Base-by-base conservation (phyloP, 108 stramenopile species). In the Skeletonema costatum region DNA sequence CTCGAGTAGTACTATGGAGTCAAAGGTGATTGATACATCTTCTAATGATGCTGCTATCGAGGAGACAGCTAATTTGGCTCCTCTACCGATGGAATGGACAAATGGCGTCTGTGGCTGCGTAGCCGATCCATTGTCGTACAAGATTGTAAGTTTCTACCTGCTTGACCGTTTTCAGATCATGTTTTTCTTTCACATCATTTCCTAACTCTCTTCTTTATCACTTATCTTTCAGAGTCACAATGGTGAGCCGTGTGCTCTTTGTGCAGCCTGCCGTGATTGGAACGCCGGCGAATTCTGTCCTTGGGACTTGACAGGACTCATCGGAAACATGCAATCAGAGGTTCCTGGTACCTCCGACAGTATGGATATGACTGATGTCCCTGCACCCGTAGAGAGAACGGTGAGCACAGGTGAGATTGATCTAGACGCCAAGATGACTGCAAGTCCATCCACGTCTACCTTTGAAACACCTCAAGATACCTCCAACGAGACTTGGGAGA, bases 241-340 rank as follows among this genome's bases (percentile, higher is more conserved):
- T 41, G 67, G 29, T 50, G 69, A 66, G 53, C 80, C 70, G 25
- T 81, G 80, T 30, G 74, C 80, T 38, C 80, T 81, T 10, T 81
- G 80, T 56, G 74, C 80, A 3, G 80, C 80, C 32, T 81, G 80
- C 19, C 80, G 80, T 29, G 80, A 81, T 58, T 81, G 80, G 80
- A 81, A 81, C 70, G 56, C 68, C 10, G 80, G 80, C 21, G 80
- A 81, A 61, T 81, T 81, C 70, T 81, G 80, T 44, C 80, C 80
- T 30, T 81, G 80, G 80, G 80, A 81, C 35, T 74, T 81, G 53
- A 56, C 53, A 56, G 53, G 53, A 8, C 5, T 56, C 25, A 56
- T 56, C 4, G 53, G 53, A 25, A 56, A 56, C 25, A 56, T 56
- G 4, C 53, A 56, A 7, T 25, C 53, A 56, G 53, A 56, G 53